Conservation (phyloP, 129 eudicot genomes). For the Helianthus annuus region DNA sequence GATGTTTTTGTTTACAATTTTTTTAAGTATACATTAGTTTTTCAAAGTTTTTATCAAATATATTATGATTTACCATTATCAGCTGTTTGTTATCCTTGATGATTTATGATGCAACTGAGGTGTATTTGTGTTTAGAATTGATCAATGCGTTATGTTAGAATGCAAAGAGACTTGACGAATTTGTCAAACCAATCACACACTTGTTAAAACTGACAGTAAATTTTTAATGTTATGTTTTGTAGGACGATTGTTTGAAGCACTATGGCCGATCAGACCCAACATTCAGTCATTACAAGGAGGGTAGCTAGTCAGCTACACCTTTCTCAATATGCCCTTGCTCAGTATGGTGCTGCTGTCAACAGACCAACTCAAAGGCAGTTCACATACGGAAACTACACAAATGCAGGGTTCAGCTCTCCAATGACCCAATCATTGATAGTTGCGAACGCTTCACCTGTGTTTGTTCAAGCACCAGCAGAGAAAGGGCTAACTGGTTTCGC, state of each 20-base stretch:
- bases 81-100: no score
- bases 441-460: slow-evolving; percentile 44
- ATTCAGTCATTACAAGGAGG: slow-evolving; percentile 21
- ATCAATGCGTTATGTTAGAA: no score
- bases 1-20: no score
- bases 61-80: no score
- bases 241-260: not conserved
- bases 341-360: slow-evolving; percentile 30
- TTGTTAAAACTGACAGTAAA: not conserved
- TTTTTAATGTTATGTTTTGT: not conserved
- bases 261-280: slow-evolving; percentile 35
- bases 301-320: slow-evolving; percentile 35
- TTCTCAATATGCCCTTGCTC: slow-evolving; percentile 39
- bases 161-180: not conserved
- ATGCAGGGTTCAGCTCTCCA: slow-evolving; percentile 43
- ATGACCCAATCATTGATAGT: slow-evolving; percentile 29
- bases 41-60: no score
- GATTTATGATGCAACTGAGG: no score
- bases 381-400: slow-evolving; percentile 43
- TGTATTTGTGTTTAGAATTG: no score
- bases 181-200: not conserved
- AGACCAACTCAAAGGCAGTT: slow-evolving; percentile 36
- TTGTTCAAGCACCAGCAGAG: slow-evolving; percentile 53
- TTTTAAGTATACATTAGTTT: no score
- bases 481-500: slow-evolving; percentile 55